These are phyloP conservation scores for Leccinellum luteum DNA, from an alignment of 768 basidiomycete genomes.

Conservation along the genomic window DNA sequence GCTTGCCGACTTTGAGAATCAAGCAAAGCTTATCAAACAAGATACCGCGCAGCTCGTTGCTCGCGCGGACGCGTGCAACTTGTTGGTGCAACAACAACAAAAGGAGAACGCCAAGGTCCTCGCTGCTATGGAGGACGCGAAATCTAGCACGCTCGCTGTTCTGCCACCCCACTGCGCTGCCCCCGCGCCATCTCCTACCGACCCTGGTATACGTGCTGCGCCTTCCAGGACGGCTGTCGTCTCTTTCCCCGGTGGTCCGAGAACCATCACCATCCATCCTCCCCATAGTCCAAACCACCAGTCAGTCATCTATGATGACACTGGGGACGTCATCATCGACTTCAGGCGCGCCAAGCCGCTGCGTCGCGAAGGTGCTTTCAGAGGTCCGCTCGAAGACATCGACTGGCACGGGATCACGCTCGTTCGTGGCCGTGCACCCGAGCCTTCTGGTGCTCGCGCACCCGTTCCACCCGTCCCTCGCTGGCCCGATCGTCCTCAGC, in stretches of 20 bases:
- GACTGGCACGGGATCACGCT: constrained; percentile 4
- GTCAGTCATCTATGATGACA: constrained; percentile 16
- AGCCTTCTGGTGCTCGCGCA: neutral
- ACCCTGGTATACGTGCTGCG: neutral
- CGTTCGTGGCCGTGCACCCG: constrained; percentile 16
- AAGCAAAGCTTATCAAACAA: constrained; percentile 1
- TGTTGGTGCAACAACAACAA: constrained; percentile 5
- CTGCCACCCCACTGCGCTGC: neutral
- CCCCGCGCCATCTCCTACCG: neutral
- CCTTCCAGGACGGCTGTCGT: constrained; percentile 6
- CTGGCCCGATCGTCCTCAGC: constrained; percentile 13
- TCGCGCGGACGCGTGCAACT: constrained; percentile 4
- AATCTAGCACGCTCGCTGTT: neutral
- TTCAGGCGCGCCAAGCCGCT: constrained; percentile 11
- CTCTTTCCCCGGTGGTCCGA: constrained; percentile 20
- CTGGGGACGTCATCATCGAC: constrained; percentile 13
- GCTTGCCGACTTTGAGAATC: constrained; percentile 3
- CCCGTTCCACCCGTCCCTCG: neutral
- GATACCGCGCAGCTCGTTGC: constrained; percentile 4
- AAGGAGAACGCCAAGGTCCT: constrained; percentile 2
- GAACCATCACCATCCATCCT: constrained; percentile 24
- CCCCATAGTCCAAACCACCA: constrained; percentile 12
- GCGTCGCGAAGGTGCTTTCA: constrained; percentile 23
- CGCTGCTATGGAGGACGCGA: neutral
- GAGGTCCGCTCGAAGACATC: constrained; percentile 3